Base-by-base conservation (phyloP, 1,139 yeast species). In the Wickerhamomyces sp. region DNA sequence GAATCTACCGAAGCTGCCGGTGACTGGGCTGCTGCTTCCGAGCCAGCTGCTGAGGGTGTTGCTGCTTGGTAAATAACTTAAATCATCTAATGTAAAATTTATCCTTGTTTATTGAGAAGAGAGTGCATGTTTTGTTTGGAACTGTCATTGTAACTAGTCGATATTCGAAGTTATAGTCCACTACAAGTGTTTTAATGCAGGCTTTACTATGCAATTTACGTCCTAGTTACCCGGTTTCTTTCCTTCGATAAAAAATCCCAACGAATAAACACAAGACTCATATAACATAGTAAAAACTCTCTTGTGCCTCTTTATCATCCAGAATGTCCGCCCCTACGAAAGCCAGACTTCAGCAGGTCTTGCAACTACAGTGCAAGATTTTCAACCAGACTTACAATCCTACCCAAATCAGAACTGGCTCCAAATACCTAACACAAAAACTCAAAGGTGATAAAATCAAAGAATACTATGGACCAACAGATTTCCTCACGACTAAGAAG, bases 301-400 rank as follows among this genome's bases (percentile, higher is more conserved):
- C n/a, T n/a, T n/a, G n/a, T n/a, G n/a, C n/a, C n/a, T n/a, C n/a
- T n/a, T n/a, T n/a, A n/a, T n/a, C n/a, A n/a, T n/a, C n/a, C n/a
- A n/a, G n/a, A 12, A 47, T 47, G 51, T 40, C 49, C 18, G 39
- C 35, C 14, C 47, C 51, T 19, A 15, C 68, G 7, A 64, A 63
- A 48, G 60, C 62, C 26, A 72, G 83, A 52, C 64, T 81, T 16
- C 59, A 65, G 40, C 71, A 75, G 55, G 66, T 80, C 31, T 66
- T 74, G 39, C 68, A 78, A 58, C 62, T 78, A 26, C 75, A 76
- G 42, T 72, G 82, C 31, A 62, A 69, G 47, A 68, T 83, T 15
- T 83, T 83, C 54, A 76, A 78, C 44, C 70, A 73, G 31, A 70
- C 77, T 15, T 77, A 63, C 54, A 88, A 88, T 59, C 96, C 96